phyloP scores from a whole-genome alignment of 768 basidiomycete species.

The Austroboletus eburneus region DNA sequence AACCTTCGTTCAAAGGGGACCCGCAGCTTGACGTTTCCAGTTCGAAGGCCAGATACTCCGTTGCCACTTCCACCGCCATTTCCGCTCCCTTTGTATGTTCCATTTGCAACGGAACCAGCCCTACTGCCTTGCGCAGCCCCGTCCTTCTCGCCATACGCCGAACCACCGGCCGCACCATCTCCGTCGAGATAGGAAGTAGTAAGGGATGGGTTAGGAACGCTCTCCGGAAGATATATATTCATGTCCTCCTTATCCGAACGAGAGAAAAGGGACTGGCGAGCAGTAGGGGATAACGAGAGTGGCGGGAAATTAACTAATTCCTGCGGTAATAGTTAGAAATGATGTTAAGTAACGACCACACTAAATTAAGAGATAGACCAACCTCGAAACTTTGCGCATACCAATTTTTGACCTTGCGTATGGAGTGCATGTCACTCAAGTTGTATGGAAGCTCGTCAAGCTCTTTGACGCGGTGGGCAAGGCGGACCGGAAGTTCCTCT shows the following conservation, averaged over 20 bases:
- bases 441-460: slow-evolving; percentile 92
- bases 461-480: slow-evolving; percentile 97
- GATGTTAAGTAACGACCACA: not conserved
- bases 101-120: not conserved
- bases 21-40: slow-evolving; percentile 60
- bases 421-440: slow-evolving; percentile 85
- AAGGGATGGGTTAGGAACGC: slow-evolving; percentile 76
- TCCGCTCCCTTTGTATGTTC: slow-evolving; percentile 1
- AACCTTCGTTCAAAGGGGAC: slow-evolving; percentile 85
- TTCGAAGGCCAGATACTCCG: slow-evolving; percentile 34
- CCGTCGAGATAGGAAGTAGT: slow-evolving; percentile 30
- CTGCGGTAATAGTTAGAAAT: slow-evolving; percentile 36
- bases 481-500: slow-evolving; percentile 93
- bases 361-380: slow-evolving; percentile 25
- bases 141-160: slow-evolving; percentile 7
- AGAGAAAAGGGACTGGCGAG: slow-evolving; percentile 62
- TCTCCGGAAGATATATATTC: slow-evolving; percentile 57
- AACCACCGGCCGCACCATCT: slow-evolving; percentile 21
- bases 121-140: slow-evolving; percentile 9
- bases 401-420: slow-evolving; percentile 96
- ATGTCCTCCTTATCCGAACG: slow-evolving; percentile 32
- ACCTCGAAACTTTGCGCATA: slow-evolving; percentile 99
- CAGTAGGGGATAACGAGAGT: slow-evolving; percentile 58
- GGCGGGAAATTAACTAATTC: slow-evolving; percentile 87
- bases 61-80: slow-evolving; percentile 28